Base-by-base conservation (phyloP, 2,329 filamentous ascomycete species). In the Verticillium isaacii region DNA sequence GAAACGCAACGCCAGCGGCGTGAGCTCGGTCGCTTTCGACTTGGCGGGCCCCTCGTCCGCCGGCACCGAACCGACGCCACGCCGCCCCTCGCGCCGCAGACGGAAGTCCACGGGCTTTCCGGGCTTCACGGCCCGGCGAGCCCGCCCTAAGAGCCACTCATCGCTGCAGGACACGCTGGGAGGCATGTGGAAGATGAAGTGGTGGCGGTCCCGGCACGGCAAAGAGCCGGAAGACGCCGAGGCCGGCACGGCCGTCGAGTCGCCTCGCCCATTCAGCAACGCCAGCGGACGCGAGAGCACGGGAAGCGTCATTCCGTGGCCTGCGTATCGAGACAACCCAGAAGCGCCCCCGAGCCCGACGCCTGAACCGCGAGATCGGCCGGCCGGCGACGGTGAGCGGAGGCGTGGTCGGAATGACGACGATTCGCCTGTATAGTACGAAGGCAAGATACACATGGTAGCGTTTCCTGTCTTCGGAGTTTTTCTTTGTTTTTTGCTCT, bases 21-120 rank as follows among this genome's bases (percentile, higher is more conserved):
- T 67, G 36, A 60, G 23, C 69, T 19, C 4, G 37, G 56, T 59
- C 58, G 61, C 11, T 15, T 45, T 60, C 41, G 69, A 66, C 34
- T 60, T 62, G 57, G 68, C 61, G 19, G 62, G 64, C 9, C 45
- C 62, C 14, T 54, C 58, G 12, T 59, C 58, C 11, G 29, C 58
- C 8, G 62, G 60, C 58, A 55, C 63, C 34, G 63, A 68, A 3
- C 64, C 67, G 5, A 61, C 61, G 15, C 60, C 65, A 25, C 60
- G 65, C 11, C 57, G 60, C 41, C 68, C 70, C 55, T 71, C 68
- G 65, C 72, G 64, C 69, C 78, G 82, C 15, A 75, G 81, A 34
- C 76, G 85, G 66, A 85, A 82, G 67, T 87, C 85, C 17, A 87
- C 84, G 0, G 85, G 85, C 0, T 88, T 89, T 64, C 85, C 84